Conservation (phyloP, 208 protist species). For the Trypanosoma boissoni region DNA sequence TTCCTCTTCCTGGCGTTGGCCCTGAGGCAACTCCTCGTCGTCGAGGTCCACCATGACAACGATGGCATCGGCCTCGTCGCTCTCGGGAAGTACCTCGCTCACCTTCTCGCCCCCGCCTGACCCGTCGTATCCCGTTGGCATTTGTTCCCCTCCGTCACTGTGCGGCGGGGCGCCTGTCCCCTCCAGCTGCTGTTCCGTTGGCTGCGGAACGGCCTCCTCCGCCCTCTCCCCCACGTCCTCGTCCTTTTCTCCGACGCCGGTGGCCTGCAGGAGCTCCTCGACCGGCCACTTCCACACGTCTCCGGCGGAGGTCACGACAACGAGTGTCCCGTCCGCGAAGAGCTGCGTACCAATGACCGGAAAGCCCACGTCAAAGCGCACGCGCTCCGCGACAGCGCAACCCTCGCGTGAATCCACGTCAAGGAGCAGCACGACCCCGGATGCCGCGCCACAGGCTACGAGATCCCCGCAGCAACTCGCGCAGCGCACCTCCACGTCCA, state of each 20-base stretch:
- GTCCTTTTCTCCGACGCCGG: not conserved
- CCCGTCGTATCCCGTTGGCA: too few relatives aligned
- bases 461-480: constrained; percentile 51
- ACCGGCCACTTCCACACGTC: constrained; percentile 87
- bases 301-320: constrained; percentile 70
- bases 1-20: not conserved
- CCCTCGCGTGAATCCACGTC: constrained; percentile 26
- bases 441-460: constrained; percentile 58
- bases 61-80: too few relatives aligned
- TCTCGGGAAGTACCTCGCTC: too few relatives aligned
- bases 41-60: too few relatives aligned
- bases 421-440: constrained; percentile 72
- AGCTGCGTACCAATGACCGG: constrained; percentile 67
- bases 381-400: constrained; percentile 46
- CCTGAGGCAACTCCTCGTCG: not conserved
- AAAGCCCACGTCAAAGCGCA: constrained; percentile 83
- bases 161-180: too few relatives aligned
- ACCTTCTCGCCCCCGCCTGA: too few relatives aligned
- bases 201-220: constrained; percentile 15
- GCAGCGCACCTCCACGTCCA: constrained; percentile 42
- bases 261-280: constrained; percentile 39
- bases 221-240: constrained; percentile 4
- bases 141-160: too few relatives aligned
- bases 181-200: too few relatives aligned
- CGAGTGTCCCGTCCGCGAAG: constrained; percentile 44